Evolutionary conservation across 2,329 filamentous ascomycete genomes (phyloP).

Genomic region (Epichloe scottii): DNA sequence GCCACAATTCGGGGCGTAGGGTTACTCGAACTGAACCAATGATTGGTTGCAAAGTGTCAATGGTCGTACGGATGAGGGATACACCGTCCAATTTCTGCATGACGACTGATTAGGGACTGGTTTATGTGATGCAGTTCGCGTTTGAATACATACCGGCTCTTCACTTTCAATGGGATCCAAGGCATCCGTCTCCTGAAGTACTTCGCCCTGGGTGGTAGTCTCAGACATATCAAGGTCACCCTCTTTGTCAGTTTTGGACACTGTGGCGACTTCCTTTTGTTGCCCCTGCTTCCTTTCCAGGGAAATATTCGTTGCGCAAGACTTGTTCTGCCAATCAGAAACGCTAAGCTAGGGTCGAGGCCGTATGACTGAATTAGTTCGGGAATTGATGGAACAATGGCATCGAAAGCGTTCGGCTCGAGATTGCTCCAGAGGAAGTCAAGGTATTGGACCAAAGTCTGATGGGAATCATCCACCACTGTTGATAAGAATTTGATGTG

Average conservation of each 20-base stretch:
- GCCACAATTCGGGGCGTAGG: constrained; percentile 51
- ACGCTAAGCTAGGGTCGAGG: constrained; percentile 68
- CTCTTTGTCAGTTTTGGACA: constrained; percentile 32
- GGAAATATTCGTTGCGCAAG: constrained; percentile 52
- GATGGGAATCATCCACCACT: constrained; percentile 80
- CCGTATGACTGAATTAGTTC: constrained; percentile 67
- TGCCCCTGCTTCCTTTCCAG: constrained; percentile 21
- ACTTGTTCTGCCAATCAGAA: constrained; percentile 67
- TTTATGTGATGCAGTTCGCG: constrained; percentile 3
- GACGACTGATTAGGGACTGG: constrained; percentile 12
- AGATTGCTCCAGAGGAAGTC: constrained; percentile 78
- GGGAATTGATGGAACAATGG: constrained; percentile 61
- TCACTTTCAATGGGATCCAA: constrained; percentile 15
- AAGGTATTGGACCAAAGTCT: constrained; percentile 75
- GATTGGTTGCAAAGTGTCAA: constrained; percentile 49
- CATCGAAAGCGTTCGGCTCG: constrained; percentile 62
- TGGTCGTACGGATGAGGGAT: constrained; percentile 18
- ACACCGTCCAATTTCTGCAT: constrained; percentile 23
- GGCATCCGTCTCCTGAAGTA: constrained; percentile 14
- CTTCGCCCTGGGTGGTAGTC: constrained; percentile 17
- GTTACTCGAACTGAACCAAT: constrained; percentile 54
- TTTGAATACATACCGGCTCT: constrained; percentile 20
- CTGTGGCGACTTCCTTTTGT: constrained; percentile 17
- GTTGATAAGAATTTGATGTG: constrained; percentile 84
- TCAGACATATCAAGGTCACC: constrained; percentile 44